Evolutionary conservation across 2,329 filamentous ascomycete species (phyloP), one percentile per base, ranked within the genome.

Genomic region (Ambrosiella xylebori): DNA sequence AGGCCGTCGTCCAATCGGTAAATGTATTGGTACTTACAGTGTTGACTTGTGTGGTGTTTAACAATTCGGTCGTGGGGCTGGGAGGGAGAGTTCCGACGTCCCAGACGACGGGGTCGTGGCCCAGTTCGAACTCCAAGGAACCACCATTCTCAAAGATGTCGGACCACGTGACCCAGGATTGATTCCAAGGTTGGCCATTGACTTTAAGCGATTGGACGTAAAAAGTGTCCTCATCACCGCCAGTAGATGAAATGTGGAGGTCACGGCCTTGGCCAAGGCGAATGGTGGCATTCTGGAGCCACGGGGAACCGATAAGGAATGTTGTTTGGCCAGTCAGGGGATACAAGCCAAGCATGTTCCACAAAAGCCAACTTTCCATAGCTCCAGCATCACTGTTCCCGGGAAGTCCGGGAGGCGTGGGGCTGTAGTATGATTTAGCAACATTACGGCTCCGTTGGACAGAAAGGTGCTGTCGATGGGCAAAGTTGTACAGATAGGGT

Each of bases 301-400:
- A 85, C 0, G 82, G 81, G 6, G 78, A 79, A 2, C 77, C 77
- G 56, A 86, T 72, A 13, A 86, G 70, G 65, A 85, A 86, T 0
- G 79, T 83, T 0, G 80, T 80, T 70, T 86, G 82, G 0, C 81
- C 82, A 0, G 81, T 84, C 61, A 86, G 70, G 1, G 82, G 83
- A 63, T 84, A 85, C 36, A 86, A 68, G 1, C 82, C 82, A 41
- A 85, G 74, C 75, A 84, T 84, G 62, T 78, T 79, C 79, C 83
- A 86, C 7, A 85, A 68, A 2, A 84, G 67, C 78, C 81, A 85
- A 7, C 77, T 80, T 65, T 87, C 81, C 82, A 87, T 86, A 12
- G 84, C 81, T 6, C 84, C 84, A 1, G 81, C 82, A 66, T 87
- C 84, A 50, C 77, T 81, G 67, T 87, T 86, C 0, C 84, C 84